A percentile compares a stretch with the other conserved stretches of the same genome.
Conservation (phyloP, 2,329 filamentous ascomycete species). For the Colletotrichum sansevieriae region DNA sequence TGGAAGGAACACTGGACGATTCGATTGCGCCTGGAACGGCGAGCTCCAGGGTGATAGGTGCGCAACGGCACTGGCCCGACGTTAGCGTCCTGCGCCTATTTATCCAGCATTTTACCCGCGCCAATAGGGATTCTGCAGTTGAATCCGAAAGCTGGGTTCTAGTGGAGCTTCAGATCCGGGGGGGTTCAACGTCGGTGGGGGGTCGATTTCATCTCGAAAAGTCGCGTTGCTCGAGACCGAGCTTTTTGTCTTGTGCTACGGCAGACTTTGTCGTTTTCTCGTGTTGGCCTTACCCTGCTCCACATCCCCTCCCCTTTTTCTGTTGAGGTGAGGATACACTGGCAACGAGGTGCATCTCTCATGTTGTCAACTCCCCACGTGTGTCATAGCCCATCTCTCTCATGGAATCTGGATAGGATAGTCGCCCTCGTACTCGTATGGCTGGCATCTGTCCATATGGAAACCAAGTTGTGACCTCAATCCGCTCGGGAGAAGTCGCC, state of each 20-base stretch:
- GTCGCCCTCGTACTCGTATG: not conserved
- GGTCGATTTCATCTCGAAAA: not conserved
- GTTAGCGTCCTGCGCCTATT: constrained; percentile 33
- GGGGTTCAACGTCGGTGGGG: constrained; percentile 12
- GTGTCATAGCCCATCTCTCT: not conserved
- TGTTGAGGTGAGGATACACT: not conserved
- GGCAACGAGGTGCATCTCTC: not conserved
- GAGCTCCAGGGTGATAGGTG: no score
- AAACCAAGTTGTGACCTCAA: no score
- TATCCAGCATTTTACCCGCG: constrained; percentile 40
- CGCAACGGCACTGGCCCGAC: constrained; percentile 36
- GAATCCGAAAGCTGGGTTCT: constrained; percentile 31
- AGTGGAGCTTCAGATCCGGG: constrained; percentile 28
- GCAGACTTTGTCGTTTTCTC: constrained; percentile 15
- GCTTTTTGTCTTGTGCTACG: constrained; percentile 11
- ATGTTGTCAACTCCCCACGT: not conserved
- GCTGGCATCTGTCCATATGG: no score
- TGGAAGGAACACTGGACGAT: no score
- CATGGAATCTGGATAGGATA: no score
- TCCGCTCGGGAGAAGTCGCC: no score
- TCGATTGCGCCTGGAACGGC: no score
- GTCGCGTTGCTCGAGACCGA: constrained; percentile 20
- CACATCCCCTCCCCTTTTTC: constrained; percentile 3
- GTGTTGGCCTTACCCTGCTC: not conserved
- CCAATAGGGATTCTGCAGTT: constrained; percentile 27